Evolutionary conservation across 1,139 yeast genomes (phyloP).

Genomic region (Kluyveromyces marxianus): DNA sequence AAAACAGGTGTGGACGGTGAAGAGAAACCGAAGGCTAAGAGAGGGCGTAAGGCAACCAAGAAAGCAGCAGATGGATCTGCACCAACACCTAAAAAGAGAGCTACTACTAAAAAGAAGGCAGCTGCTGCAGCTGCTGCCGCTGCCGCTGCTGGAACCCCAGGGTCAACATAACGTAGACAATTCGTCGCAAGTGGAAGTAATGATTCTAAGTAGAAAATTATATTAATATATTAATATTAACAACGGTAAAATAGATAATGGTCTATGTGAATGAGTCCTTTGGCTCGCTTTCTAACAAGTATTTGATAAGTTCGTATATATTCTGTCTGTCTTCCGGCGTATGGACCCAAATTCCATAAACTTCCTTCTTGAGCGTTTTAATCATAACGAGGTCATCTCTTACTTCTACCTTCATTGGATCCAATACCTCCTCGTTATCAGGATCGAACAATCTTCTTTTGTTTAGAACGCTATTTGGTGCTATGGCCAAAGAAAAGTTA

Average conservation of each 20-base stretch:
- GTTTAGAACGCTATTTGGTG: conserved; percentile 47
- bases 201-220: neutral
- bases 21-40: conserved; percentile 24
- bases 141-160: neutral
- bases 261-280: conserved; percentile 27
- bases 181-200: too few relatives aligned
- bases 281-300: conserved; percentile 28
- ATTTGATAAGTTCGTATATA: conserved; percentile 49
- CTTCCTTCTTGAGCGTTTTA: conserved; percentile 66
- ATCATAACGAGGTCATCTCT: conserved; percentile 77
- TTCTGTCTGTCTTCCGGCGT: conserved; percentile 65
- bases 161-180: neutral
- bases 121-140: conserved; percentile 22
- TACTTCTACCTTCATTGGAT: conserved; percentile 66
- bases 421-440: conserved; percentile 34
- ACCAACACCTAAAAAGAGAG: conserved; percentile 23
- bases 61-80: conserved; percentile 17
- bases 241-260: conserved; percentile 1
- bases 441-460: conserved; percentile 38
- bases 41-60: conserved; percentile 26
- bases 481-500: conserved; percentile 72
- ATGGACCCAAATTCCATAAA: conserved; percentile 86
- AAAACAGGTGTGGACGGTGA: conserved; percentile 6
- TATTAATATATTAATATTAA: neutral
- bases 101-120: conserved; percentile 23